Evolutionary conservation across 73 alveolate genomes (phyloP), one percentile per base, ranked within the genome.

Genomic region (Effrenium voratum): DNA sequence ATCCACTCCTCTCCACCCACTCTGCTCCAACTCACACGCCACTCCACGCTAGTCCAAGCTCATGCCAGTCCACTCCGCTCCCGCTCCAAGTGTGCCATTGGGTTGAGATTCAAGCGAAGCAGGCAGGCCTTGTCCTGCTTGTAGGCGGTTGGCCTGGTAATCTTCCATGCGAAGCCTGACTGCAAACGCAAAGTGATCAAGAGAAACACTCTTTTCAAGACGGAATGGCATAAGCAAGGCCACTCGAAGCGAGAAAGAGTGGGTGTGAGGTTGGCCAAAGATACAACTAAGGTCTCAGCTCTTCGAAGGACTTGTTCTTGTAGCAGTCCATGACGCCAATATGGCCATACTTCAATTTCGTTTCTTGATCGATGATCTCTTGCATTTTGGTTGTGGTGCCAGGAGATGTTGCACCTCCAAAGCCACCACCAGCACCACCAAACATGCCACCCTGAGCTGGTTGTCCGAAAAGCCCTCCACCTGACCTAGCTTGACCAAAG

Each of bases 241-340:
- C 79, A 70, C 81, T 32, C 81, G 34, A 70, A n/a, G 13, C 4
- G 81, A 26, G 26, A 4, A 2, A 24, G 15, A 49, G 13, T 77
- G 41, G 46, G 55, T 32, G 30, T 36, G 6, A 24, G 28, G 47
- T 1, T 32, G 13, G 13, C 83, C n/a, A 3, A 32, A 24, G 15
- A 22, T 13, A 3, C 30, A 55, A 59, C 97, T 90, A 41, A 46
- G 97, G 44, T 26, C n/a, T 36, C 72, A 43, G 43, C 97, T 90
- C 97, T 57, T 90, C 97, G 32, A 90, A 90, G 32, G 97, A 90
- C 83, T 90, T 90, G 75, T 90, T 90, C 76, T 90, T 90, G 77
- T 90, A 90, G 57, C 97, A 90, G 97, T 90, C 97, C 97, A 90
- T 90, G 44, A 90, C 97, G 36, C 97, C 97, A 41, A 90, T 68